Evolutionary conservation across 2,329 filamentous ascomycete species (phyloP), one percentile per base, ranked within the genome.

Genomic region (Cyphellophora attinorum): DNA sequence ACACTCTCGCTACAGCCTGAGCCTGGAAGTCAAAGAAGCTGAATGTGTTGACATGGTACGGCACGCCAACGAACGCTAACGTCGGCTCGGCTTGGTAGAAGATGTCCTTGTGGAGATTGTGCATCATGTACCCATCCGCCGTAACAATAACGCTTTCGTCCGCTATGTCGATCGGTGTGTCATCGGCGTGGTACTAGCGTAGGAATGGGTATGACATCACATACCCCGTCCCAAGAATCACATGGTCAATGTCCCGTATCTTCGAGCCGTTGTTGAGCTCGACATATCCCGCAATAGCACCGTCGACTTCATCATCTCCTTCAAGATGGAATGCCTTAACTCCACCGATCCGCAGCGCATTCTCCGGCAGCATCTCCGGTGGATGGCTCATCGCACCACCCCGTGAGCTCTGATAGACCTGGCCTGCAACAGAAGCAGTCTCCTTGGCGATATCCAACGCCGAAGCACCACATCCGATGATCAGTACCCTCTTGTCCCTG

Each of bases 1-100:
- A 62, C 0, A 78, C 68, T 3, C 72, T 65, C 0, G 77, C 70
- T 0, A 79, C 59, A 0, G 67, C 68, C 42, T 78, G 71, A 0
- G 76, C 76, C 50, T 84, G 79, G 45, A 80, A 81, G 40, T 83
- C 79, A 40, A 81, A 83, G 0, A 82, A 59, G 0, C 74, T 75
- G 47, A 82, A 84, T 0, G 79, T 82, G 0, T 76, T 75, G 0
- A 73, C 73, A 47, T 79, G 72, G 47, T 75, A 81, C 0, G 75
- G 76, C 0, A 78, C 70, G 0, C 79, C 79, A 12, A 82, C 60
- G 42, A 82, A 82, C 0, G 65, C 60, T 1, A 83, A 58, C 0
- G 73, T 71, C 0, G 78, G 76, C 40, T 83, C 77, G 0, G 68
- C 67, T 28, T 81, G 81, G 54, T 81, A 83, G 50, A 80, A 83